Base-by-base conservation (phyloP, 352 stramenopile genomes). In the Lagenidium giganteum region DNA sequence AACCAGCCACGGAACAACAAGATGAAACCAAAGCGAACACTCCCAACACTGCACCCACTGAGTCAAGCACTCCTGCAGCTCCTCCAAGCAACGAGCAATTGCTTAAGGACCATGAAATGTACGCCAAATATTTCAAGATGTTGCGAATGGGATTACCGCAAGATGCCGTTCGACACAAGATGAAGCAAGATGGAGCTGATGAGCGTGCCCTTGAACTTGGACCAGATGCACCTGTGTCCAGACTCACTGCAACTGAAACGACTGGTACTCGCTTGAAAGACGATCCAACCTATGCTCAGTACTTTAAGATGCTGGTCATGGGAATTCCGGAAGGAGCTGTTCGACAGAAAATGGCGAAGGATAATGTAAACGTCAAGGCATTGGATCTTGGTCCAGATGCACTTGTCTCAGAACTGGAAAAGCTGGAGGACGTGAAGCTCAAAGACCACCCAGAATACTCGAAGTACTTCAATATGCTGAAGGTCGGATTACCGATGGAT, bases 391-490 rank as follows among this genome's bases (percentile, higher is more conserved):
- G 76, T 12, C 56, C 58, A 0, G 57, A 90, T 23, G 54, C 57
- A 3, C 51, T 63, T 23, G 58, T 84, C n/a, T 81, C 54, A 5
- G 47, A 69, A 5, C 35, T 83, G 6, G 31, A 37, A 11, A 61
- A 56, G 32, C 18, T 61, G 6, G 41, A 71, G 13, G 57, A 58
- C 13, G 26, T 59, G 9, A 75, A 62, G n/a, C 49, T 85, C 7
- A 38, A 64, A 14, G 70, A 83, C 27, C 81, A 95, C 46, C 56
- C 80, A 2, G 25, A 65, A 7, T 82, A 87, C 20, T 64, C 62
- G 8, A 93, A 94, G 40, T 98, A 96, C 34, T 96, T 97, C 54
- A 93, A 95, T 42, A 97, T 98, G 90, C 61, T 96, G 6, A 88
- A 95, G 54, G 77, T 96, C 59, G 89, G 90, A n/a, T 47, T 96